These are phyloP conservation scores for Elsinoe fawcettii DNA, from an alignment of 2,329 filamentous ascomycete genomes.

Conservation along the genomic window DNA sequence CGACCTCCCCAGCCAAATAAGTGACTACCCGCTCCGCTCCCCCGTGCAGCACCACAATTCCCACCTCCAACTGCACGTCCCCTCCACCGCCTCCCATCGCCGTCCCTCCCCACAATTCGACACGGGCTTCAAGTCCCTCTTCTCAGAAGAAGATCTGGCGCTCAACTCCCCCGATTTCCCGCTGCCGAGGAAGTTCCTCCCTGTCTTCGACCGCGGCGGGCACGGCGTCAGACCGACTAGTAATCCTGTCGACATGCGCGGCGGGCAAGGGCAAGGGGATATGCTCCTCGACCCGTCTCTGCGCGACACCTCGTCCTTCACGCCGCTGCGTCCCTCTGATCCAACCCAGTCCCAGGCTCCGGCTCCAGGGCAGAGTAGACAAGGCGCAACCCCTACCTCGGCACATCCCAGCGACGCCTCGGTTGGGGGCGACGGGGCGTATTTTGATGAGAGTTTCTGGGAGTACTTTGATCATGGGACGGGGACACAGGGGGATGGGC, in stretches of 20 bases:
- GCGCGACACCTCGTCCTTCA: neutral
- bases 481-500: slow-evolving; percentile 24
- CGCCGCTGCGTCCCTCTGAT: too few relatives aligned
- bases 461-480: slow-evolving; percentile 35
- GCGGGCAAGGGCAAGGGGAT: too few relatives aligned
- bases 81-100: slow-evolving; percentile 4
- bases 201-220: neutral
- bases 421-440: slow-evolving; percentile 13
- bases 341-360: too few relatives aligned
- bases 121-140: slow-evolving; percentile 48
- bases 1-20: neutral
- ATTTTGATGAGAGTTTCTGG: slow-evolving; percentile 47
- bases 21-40: neutral
- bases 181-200: neutral
- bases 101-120: slow-evolving; percentile 50
- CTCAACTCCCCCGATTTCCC: slow-evolving; percentile 28
- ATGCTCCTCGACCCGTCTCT: neutral
- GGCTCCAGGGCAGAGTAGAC: too few relatives aligned
- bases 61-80: slow-evolving; percentile 13
- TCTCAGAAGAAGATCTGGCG: slow-evolving; percentile 37
- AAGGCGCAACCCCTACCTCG: neutral
- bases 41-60: slow-evolving; percentile 12
- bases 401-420: neutral
- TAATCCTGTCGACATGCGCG: slow-evolving; percentile 1
- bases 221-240: slow-evolving; percentile 2